Evolutionary conservation across 2,329 filamentous ascomycete genomes (phyloP).

Genomic region (Zymoseptoria passerinii): DNA sequence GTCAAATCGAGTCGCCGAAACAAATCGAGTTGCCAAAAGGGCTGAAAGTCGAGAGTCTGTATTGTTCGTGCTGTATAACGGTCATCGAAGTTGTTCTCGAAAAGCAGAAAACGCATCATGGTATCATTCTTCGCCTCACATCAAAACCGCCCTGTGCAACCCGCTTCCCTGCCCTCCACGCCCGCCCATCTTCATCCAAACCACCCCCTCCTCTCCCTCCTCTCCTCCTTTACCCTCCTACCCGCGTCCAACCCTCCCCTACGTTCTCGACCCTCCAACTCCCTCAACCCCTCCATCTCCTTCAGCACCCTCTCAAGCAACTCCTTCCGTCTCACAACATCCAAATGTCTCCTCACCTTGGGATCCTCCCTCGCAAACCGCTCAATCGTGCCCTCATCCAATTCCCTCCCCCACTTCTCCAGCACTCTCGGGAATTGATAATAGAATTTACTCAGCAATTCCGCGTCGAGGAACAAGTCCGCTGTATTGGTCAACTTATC

Average conservation of each 20-base stretch:
- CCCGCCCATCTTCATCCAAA: not conserved
- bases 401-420: slow-evolving; percentile 71
- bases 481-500: slow-evolving; percentile 91
- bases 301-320: slow-evolving; percentile 84
- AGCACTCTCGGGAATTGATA: slow-evolving; percentile 91
- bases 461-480: slow-evolving; percentile 94
- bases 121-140: slow-evolving; percentile 13
- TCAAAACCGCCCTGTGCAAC: slow-evolving; percentile 1
- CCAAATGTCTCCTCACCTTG: slow-evolving; percentile 78
- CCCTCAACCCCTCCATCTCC: slow-evolving; percentile 87
- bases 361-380: slow-evolving; percentile 88
- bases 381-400: slow-evolving; percentile 65
- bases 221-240: slow-evolving; percentile 21
- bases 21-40: not conserved
- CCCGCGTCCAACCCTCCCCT: slow-evolving; percentile 35
- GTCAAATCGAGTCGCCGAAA: not conserved
- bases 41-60: not conserved
- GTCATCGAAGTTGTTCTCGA: not conserved
- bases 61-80: not conserved
- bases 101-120: not conserved
- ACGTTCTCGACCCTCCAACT: slow-evolving; percentile 69
- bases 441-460: slow-evolving; percentile 93
- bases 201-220: slow-evolving; percentile 10
- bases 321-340: slow-evolving; percentile 87
- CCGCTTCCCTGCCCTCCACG: not conserved